Evolutionary conservation across 1,139 yeast species (phyloP), one percentile per base, ranked within the genome.

Genomic region (Wickerhamiella infanticola): DNA sequence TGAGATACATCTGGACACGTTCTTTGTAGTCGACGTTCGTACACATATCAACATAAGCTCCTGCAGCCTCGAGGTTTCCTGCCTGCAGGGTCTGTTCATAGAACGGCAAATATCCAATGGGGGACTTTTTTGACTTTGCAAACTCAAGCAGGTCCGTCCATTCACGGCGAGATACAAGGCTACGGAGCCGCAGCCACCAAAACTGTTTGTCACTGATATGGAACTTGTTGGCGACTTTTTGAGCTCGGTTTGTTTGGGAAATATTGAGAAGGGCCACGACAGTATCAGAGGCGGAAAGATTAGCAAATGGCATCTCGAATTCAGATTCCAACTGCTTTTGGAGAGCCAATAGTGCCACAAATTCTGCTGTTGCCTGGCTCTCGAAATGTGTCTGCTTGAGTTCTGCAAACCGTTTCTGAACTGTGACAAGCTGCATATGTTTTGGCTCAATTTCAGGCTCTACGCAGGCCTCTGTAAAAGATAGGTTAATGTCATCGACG

Each of bases 81-180:
- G 72, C 66, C 29, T 67, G 67, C 41, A 76, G 53, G 33, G 77
- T 71, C 36, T 73, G 70, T 9, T 72, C 68, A 43, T 71, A 81
- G 52, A 85, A 77, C 1, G 80, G 77, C 51, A 70, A 72, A 52
- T 79, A 81, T 0, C 93, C 93, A 47, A 85, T 81, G 0, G 88
- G 85, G 0, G 93, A 73, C 54, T 74, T 77, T 47, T 70, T 69
- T 7, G 70, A 60, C 1, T 59, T 62, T 0, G 73, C 67, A 56
- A 74, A 68, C 37, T 67, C 63, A 51, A 64, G 74, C 36, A 88
- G 61, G 43, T 75, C 77, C 29, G 78, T 82, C 67, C 81, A 83
- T 44, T 79, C 77, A 5, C 73, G 68, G 2, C 68, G 57, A 11
- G 68, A 63, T 1, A 77, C 67, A 45, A 76, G 69, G 0, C 74